Evolutionary conservation across 106 monocot genomes (phyloP).

Genomic region (Platanthera zijinensis): DNA sequence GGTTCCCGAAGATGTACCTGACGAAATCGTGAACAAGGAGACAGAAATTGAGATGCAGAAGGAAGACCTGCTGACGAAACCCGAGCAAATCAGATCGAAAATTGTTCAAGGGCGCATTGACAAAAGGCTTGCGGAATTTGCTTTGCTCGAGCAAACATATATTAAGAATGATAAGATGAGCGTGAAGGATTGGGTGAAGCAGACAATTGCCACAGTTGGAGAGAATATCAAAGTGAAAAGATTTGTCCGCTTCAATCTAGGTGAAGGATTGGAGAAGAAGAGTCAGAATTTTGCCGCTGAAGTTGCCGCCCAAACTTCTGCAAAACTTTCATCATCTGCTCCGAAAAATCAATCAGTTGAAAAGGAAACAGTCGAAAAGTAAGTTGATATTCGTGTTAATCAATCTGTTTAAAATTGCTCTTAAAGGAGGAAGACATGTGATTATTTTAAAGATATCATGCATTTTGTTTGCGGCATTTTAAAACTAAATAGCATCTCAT

Average conservation of each 20-base stretch:
- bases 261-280: constrained; percentile 91
- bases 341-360: constrained; percentile 32
- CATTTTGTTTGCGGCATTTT: too few relatives aligned
- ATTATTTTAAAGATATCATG: too few relatives aligned
- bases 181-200: constrained; percentile 78
- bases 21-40: constrained; percentile 71
- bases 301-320: constrained; percentile 85
- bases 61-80: constrained; percentile 78
- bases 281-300: constrained; percentile 92
- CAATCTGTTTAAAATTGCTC: not conserved
- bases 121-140: constrained; percentile 80
- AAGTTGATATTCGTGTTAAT: constrained; percentile 10
- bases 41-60: constrained; percentile 91
- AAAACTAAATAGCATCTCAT: too few relatives aligned
- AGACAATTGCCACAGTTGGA: constrained; percentile 85
- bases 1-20: constrained; percentile 75
- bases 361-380: constrained; percentile 47
- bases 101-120: constrained; percentile 89
- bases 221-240: constrained; percentile 93
- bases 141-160: constrained; percentile 86
- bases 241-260: constrained; percentile 81
- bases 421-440: not conserved
- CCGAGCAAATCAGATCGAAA: constrained; percentile 78
- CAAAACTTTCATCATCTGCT: constrained; percentile 31
- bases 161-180: constrained; percentile 89